These are phyloP conservation scores for Microbotryum saponariae DNA, from an alignment of 1,284 basidiomycete genomes.

Conservation along the genomic window DNA sequence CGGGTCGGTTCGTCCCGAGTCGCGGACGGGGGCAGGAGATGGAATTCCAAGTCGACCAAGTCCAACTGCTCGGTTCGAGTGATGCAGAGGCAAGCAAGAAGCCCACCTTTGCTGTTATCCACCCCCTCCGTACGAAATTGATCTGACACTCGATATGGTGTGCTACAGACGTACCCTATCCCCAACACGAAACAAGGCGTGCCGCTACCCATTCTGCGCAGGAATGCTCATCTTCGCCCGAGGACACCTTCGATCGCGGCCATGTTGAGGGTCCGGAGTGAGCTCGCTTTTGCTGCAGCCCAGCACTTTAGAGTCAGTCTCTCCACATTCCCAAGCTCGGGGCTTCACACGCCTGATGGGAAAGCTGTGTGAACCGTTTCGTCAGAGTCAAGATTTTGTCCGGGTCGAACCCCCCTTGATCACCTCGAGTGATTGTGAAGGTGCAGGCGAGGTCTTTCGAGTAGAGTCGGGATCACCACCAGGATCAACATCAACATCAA, in stretches of 20 bases:
- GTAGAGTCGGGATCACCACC: conserved; percentile 48
- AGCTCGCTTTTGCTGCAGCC: conserved; percentile 28
- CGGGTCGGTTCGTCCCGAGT: conserved; percentile 57
- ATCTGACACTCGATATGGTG: too few relatives aligned
- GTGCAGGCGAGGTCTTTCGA: conserved; percentile 88
- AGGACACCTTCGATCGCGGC: conserved; percentile 62
- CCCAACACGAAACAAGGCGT: conserved; percentile 32
- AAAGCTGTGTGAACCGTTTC: conserved; percentile 6
- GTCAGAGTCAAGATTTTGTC: conserved; percentile 64
- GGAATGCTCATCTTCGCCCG: conserved; percentile 74
- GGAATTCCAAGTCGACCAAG: conserved; percentile 62
- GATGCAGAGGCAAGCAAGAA: conserved; percentile 66
- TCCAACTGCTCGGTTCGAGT: conserved; percentile 63
- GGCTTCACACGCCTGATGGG: not conserved
- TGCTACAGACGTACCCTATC: conserved; percentile 24
- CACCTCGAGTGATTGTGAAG: conserved; percentile 89
- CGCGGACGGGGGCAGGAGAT: conserved; percentile 59
- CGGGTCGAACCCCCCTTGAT: conserved; percentile 78
- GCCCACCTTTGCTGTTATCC: not conserved
- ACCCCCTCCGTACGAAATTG: not conserved
- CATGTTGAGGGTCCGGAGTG: conserved; percentile 64
- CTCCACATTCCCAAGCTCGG: not conserved
- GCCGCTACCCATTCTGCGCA: conserved; percentile 63
- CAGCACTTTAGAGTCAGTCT: conserved; percentile 20
- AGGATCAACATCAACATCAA: conserved; percentile 29